These are phyloP conservation scores for Neopestalotiopsis sp. DNA, from an alignment of 2,329 filamentous ascomycete genomes.

Conservation along the genomic window DNA sequence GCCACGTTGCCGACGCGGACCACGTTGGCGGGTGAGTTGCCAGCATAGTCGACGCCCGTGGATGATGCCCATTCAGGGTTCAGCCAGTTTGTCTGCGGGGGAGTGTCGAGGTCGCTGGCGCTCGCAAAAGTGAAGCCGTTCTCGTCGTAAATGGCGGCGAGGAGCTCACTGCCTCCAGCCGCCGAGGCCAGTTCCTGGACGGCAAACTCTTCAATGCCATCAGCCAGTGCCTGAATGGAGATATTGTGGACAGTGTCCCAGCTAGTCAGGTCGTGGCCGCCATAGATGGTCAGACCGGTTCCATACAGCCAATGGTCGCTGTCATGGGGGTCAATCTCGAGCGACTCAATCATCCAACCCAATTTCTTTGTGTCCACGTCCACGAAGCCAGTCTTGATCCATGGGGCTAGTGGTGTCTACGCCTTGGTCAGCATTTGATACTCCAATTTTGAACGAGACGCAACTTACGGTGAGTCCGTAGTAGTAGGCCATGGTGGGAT, in stretches of 20 bases:
- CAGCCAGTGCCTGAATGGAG: slow-evolving; percentile 54
- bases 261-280: slow-evolving; percentile 58
- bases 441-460: not conserved
- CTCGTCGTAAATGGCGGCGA: slow-evolving; percentile 56
- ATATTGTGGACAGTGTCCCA: slow-evolving; percentile 57
- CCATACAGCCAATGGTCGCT: slow-evolving; percentile 66
- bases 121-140: slow-evolving; percentile 55
- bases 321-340: slow-evolving; percentile 63
- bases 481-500: slow-evolving; percentile 49
- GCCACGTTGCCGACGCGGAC: slow-evolving; percentile 54
- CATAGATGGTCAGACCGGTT: slow-evolving; percentile 61
- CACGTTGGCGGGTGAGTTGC: slow-evolving; percentile 49
- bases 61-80: slow-evolving; percentile 51
- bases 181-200: slow-evolving; percentile 54
- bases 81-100: slow-evolving; percentile 51
- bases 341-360: slow-evolving; percentile 66
- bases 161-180: slow-evolving; percentile 54
- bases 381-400: slow-evolving; percentile 56
- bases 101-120: slow-evolving; percentile 41
- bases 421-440: not conserved
- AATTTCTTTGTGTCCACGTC: slow-evolving; percentile 53
- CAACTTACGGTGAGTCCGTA: slow-evolving; percentile 47
- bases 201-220: slow-evolving; percentile 60
- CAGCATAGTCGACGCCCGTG: slow-evolving; percentile 53
- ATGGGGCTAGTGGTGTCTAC: slow-evolving; percentile 52